Evolutionary conservation across 2,329 filamentous ascomycete species (phyloP), one percentile per base, ranked within the genome.

Genomic region (Pyrenochaeta sp.): DNA sequence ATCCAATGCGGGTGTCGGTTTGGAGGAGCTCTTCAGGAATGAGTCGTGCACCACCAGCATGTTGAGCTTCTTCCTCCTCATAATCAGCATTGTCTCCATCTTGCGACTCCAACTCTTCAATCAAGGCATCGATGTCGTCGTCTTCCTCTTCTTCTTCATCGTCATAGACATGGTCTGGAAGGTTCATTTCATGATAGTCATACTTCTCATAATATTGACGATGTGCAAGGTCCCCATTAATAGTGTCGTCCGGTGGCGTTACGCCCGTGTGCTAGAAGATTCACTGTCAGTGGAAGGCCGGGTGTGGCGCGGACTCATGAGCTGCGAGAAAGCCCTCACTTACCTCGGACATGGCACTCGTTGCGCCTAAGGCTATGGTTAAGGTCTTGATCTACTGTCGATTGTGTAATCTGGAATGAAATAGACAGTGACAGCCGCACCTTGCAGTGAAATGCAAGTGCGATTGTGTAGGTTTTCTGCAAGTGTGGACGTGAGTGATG

Each of bases 101-200:
- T 61, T 90, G 80, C 28, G 86, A 90, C 75, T 94, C 88, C 58
- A 95, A 86, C 63, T 94, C 90, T 71, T 91, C 88, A 58, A 96
- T 95, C 64, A 96, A 80, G 65, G 86, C 84, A 67, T 95, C 89
- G 58, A 96, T 90, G 69, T 93, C 87, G 75, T 90, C 88, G 62
- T 90, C 87, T 31, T 89, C 87, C 15, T 91, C 87, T 35, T 89
- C 86, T 5, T 86, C 85, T 20, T 81, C 81, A 29, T 61, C 51
- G 9, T 43, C n/a, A n/a, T n/a, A n/a, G 14, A 23, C 35, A 18
- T 39, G 38, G 22, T 24, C 35, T n/a, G 35, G 30, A 7, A 41
- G 9, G 26, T 23, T 37, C 18, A 44, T 44, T 36, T 50, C 41
- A 15, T 42, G 27, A 10, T 39, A 48, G 23, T 41, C 41, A 34